These are phyloP conservation scores for Elsinoe arachidis DNA, from an alignment of 2,329 filamentous ascomycete genomes.

Conservation along the genomic window DNA sequence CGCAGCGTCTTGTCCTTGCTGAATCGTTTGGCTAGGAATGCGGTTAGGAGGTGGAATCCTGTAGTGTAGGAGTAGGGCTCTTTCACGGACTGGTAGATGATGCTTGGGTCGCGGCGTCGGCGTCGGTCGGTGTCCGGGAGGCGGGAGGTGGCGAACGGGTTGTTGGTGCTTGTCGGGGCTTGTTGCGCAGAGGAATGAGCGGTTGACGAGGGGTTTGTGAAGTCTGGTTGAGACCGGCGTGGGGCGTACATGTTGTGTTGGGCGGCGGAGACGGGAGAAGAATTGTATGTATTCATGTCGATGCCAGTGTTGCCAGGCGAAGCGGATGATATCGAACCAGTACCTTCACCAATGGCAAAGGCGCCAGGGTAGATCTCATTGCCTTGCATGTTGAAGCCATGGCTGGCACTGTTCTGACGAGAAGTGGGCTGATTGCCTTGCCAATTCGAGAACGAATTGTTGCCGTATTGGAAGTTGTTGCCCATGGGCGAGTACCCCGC, in stretches of 20 bases:
- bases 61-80: slow-evolving; percentile 86
- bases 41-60: slow-evolving; percentile 81
- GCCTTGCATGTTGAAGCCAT: slow-evolving; percentile 34
- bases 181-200: slow-evolving; percentile 14
- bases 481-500: slow-evolving; percentile 11
- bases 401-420: slow-evolving; percentile 35
- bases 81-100: slow-evolving; percentile 80
- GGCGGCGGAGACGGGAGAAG: slow-evolving; percentile 15
- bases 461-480: slow-evolving; percentile 13
- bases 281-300: slow-evolving; percentile 33
- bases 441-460: slow-evolving; percentile 21
- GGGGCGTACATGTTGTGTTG: slow-evolving; percentile 9
- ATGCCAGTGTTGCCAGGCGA: slow-evolving; percentile 49
- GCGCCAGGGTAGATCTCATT: slow-evolving; percentile 40
- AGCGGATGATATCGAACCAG: slow-evolving; percentile 46
- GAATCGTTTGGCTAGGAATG: slow-evolving; percentile 70
- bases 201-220: background rate
- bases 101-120: slow-evolving; percentile 62
- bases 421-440: slow-evolving; percentile 29
- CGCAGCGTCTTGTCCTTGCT: slow-evolving; percentile 66
- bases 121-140: slow-evolving; percentile 31
- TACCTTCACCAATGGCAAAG: slow-evolving; percentile 53
- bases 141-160: slow-evolving; percentile 25
- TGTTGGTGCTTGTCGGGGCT: slow-evolving; percentile 26
- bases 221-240: slow-evolving; percentile 11